Percentiles rank a stretch among this genome's conserved stretches.
Evolutionary conservation across 202 grass and related monocot species (phyloP).

Genomic region (Cymbopogon flexuosus): DNA sequence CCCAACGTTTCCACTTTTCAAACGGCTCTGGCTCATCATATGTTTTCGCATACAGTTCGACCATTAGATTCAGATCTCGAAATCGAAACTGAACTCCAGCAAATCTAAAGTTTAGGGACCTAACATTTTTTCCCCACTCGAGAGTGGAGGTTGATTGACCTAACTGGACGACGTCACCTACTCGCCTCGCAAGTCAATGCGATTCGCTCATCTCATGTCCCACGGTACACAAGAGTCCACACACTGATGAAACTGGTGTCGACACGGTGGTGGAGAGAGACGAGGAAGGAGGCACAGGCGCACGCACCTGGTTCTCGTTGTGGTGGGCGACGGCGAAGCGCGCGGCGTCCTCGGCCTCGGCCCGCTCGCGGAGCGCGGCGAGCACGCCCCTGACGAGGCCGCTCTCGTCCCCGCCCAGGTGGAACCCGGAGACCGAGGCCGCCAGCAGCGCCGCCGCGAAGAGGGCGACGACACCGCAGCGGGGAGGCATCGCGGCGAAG

Average conservation of each 20-base stretch:
- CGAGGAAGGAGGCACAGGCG: background rate
- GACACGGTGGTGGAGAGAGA: background rate
- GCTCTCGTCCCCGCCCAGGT: conserved; percentile 54
- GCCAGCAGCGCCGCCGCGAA: background rate
- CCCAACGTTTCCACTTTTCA: background rate
- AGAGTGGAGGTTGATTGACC: background rate
- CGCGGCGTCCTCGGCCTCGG: conserved; percentile 71
- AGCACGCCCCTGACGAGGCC: conserved; percentile 49
- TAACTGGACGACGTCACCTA: background rate
- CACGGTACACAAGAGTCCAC: background rate
- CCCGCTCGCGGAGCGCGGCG: conserved; percentile 45
- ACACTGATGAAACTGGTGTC: background rate
- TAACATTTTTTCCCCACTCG: background rate
- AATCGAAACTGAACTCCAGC: background rate
- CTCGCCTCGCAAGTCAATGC: background rate
- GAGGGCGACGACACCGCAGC: background rate
- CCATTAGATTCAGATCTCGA: conserved; percentile 22
- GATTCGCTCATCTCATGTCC: background rate
- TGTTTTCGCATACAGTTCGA: background rate
- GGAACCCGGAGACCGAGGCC: conserved; percentile 35
- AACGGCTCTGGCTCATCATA: background rate
- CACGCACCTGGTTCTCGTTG: conserved; percentile 75
- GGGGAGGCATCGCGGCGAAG: background rate
- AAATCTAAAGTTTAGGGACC: background rate
- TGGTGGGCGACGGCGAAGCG: conserved; percentile 80